Evolutionary conservation across 176 grass and related monocot species (phyloP).

Genomic region (Oryza glumipatula): DNA sequence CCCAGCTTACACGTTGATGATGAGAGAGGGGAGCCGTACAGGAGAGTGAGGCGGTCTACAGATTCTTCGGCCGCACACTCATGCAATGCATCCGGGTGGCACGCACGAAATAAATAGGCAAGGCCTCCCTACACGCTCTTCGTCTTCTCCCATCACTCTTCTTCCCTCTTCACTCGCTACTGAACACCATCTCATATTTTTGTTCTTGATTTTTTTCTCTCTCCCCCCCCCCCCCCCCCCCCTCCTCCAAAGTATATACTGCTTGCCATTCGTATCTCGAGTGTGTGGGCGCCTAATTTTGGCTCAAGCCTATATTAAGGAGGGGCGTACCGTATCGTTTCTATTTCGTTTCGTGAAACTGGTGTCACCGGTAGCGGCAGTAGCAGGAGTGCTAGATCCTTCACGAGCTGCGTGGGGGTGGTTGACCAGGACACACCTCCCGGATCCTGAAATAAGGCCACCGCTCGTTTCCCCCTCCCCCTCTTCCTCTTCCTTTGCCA

Average conservation of each 20-base stretch:
- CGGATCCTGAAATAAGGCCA: constrained; percentile 61
- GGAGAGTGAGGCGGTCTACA: neutral
- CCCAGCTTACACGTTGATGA: constrained; percentile 4
- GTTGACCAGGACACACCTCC: constrained; percentile 51
- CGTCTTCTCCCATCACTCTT: neutral
- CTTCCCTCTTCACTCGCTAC: neutral
- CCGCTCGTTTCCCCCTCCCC: constrained; percentile 39
- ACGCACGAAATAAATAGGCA: constrained; percentile 15
- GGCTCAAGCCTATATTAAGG: constrained; percentile 8
- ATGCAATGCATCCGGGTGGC: neutral
- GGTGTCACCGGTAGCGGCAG: constrained; percentile 23
- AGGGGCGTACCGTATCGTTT: neutral
- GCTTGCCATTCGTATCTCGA: constrained; percentile 33
- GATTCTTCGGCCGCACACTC: neutral
- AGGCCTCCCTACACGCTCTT: neutral
- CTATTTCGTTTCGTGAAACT: constrained; percentile 8
- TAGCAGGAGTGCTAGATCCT: constrained; percentile 20
- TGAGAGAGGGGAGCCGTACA: constrained; percentile 14
- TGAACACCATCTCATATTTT: neutral
- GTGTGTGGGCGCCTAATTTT: constrained; percentile 31
- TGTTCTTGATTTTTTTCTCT: neutral
- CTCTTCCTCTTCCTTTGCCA: constrained; percentile 2
- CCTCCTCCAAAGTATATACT: neutral
- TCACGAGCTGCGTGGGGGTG: constrained; percentile 40
- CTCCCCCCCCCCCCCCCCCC: neutral